phyloP scores from a whole-genome alignment of 73 alveolate genomes.

The Breviolum minutum region DNA sequence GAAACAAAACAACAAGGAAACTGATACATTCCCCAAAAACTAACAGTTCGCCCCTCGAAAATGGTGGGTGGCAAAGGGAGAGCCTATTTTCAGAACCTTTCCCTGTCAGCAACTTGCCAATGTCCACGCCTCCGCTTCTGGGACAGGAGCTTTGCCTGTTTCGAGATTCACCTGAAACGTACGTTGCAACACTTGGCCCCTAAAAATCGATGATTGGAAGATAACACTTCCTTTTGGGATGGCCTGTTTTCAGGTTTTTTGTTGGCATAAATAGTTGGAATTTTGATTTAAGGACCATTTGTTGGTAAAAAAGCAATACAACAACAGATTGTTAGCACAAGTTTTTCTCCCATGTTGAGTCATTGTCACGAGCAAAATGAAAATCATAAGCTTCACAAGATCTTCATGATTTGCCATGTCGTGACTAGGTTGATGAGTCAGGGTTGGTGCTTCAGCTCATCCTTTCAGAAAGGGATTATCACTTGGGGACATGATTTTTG shows the following conservation, averaged over 20 bases:
- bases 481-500: background rate
- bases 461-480: background rate
- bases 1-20: background rate
- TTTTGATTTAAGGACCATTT: background rate
- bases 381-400: background rate
- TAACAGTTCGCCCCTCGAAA: background rate
- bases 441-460: background rate
- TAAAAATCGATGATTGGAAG: background rate
- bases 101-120: background rate
- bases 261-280: background rate
- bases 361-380: too few relatives aligned
- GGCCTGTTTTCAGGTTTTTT: background rate
- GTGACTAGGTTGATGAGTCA: too few relatives aligned
- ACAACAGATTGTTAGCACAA: too few relatives aligned
- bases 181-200: background rate
- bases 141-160: conserved; percentile 70
- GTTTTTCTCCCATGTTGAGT: too few relatives aligned
- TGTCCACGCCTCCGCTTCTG: conserved; percentile 42
- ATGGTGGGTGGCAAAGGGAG: background rate
- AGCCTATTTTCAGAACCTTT: background rate
- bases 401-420: background rate
- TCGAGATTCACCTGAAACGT: conserved; percentile 39
- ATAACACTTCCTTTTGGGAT: background rate
- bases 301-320: background rate
- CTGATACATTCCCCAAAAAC: background rate